phyloP scores from a whole-genome alignment of 768 basidiomycete genomes.

The Boletellus sp. region DNA sequence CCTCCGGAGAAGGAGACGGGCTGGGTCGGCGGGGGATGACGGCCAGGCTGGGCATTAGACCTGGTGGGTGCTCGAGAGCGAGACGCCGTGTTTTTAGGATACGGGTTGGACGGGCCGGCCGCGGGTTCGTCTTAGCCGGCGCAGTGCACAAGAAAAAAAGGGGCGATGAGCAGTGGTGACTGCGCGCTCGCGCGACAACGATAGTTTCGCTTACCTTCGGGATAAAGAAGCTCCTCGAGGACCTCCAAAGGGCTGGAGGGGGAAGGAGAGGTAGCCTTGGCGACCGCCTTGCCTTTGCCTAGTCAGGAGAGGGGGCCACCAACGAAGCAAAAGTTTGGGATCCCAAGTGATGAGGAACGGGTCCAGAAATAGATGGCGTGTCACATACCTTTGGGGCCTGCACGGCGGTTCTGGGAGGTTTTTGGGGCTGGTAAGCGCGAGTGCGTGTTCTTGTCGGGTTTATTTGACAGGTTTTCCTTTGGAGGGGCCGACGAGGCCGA shows the following conservation, averaged over 20 bases:
- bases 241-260: slow-evolving; percentile 8
- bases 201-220: slow-evolving; percentile 3
- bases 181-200: background rate
- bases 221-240: slow-evolving; percentile 7
- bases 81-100: background rate
- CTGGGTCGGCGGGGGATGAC: background rate
- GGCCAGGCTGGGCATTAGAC: background rate
- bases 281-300: slow-evolving; percentile 5
- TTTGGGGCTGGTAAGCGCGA: background rate
- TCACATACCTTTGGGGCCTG: slow-evolving; percentile 7
- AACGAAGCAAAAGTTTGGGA: background rate
- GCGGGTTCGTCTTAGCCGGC: slow-evolving; percentile 7
- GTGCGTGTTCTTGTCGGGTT: background rate
- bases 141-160: background rate
- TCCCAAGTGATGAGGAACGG: background rate
- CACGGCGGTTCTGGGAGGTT: background rate
- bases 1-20: background rate
- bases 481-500: slow-evolving; percentile 4
- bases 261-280: background rate
- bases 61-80: background rate
- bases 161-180: background rate
- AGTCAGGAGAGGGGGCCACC: background rate
- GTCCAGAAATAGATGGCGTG: background rate
- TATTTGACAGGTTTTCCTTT: background rate
- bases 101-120: background rate